Base-by-base conservation (phyloP, 805 yeast genomes). In the Candida namnaoensis region DNA sequence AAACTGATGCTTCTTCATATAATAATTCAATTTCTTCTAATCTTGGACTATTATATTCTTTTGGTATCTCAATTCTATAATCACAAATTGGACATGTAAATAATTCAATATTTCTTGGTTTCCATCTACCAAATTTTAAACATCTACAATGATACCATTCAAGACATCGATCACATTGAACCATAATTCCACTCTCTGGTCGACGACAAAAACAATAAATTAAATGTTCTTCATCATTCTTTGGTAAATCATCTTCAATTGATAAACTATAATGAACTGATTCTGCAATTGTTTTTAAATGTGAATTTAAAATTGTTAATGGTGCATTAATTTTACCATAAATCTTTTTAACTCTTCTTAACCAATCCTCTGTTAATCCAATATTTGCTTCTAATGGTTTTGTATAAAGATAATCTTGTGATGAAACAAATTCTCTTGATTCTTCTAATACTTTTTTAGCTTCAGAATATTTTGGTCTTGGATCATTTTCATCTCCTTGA, bases 141-240 rank as follows among this genome's bases (percentile, higher is more conserved):
- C 90, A 82, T 13, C 58, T 60, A 37, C 72, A 69, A 53, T 82
- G 90, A 52, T 75, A 82, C 88, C 88, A 81, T 50, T 81, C 87
- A 41, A 71, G 66, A 56, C 91, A 83, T 14, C 57, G 60, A 47
- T 81, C 88, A 60, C 90, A 82, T 44, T 76, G 82, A 37, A 80
- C 74, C 85, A 81, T 81, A 0, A 74, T 69, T 57, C 84, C 72
- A 49, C 70, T 58, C 49, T 81, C 90, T 24, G 59, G 58, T 38
- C 71, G 73, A 37, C 88, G 68, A 56, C 91, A 82, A 42, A 78
- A 61, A 53, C 90, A 82, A 52, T 76, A 81, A 23, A 57, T 51
- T 7, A 41, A 37, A 14, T 52, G 57, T 11, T 51, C 50, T 6
- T 45, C 45, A 3, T 49, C 50, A 35, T 44, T 54, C 11, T 9